Percentiles rank a stretch among this genome's conserved stretches.
These are phyloP conservation scores for Panus rudis DNA, from an alignment of 768 basidiomycete species.

Conservation along the genomic window DNA sequence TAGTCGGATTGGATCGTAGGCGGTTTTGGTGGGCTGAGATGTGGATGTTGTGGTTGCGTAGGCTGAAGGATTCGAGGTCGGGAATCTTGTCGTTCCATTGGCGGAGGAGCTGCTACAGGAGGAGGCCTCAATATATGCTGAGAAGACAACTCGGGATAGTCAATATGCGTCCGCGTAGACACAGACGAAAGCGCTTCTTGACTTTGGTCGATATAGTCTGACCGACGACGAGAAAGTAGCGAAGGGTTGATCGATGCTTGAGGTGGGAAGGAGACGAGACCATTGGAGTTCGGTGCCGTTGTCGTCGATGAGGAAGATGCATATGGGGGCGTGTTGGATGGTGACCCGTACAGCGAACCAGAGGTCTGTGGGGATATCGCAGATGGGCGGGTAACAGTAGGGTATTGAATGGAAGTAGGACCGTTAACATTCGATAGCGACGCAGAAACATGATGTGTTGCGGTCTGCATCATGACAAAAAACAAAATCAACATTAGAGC, in stretches of 20 bases:
- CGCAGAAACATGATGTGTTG: slow-evolving; percentile 30
- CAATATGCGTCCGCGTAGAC: slow-evolving; percentile 47
- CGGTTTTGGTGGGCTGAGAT: slow-evolving; percentile 45
- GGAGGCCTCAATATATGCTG: slow-evolving; percentile 66
- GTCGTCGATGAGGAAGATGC: slow-evolving; percentile 33
- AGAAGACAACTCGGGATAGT: slow-evolving; percentile 72
- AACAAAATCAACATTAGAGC: no score
- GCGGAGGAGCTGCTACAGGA: slow-evolving; percentile 64
- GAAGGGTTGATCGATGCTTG: slow-evolving; percentile 81
- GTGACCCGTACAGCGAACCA: no score
- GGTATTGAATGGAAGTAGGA: slow-evolving; percentile 49
- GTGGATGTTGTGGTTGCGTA: no score
- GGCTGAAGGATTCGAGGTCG: slow-evolving; percentile 42
- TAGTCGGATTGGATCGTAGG: slow-evolving; percentile 72
- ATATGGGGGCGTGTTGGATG: no score
- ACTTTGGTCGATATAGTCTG: slow-evolving; percentile 76
- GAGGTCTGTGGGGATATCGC: slow-evolving; percentile 31
- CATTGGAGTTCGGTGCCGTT: slow-evolving; percentile 32
- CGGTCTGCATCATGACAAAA: no score
- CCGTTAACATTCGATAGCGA: slow-evolving; percentile 33
- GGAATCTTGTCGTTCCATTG: slow-evolving; percentile 70
- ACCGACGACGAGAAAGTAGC: slow-evolving; percentile 61
- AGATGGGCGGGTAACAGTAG: slow-evolving; percentile 37
- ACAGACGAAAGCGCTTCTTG: slow-evolving; percentile 52
- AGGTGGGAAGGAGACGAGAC: slow-evolving; percentile 57